These are phyloP conservation scores for Verticillium albo-atrum DNA, from an alignment of 2,329 filamentous ascomycete genomes.

Conservation along the genomic window DNA sequence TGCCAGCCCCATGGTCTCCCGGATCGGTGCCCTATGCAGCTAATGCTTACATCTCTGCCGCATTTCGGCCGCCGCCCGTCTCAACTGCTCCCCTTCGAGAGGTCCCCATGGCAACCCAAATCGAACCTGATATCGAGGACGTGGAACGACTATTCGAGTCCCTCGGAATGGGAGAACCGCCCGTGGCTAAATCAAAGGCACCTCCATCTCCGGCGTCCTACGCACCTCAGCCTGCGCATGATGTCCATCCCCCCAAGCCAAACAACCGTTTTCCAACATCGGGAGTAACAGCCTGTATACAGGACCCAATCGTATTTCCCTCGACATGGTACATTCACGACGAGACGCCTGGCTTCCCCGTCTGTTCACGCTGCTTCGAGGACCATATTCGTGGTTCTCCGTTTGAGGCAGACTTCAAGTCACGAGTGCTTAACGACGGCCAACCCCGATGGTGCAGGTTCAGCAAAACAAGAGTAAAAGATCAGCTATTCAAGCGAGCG, in stretches of 20 bases:
- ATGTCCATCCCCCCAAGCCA: not conserved
- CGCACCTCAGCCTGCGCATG: not conserved
- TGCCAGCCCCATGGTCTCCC: not conserved
- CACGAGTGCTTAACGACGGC: conserved; percentile 14
- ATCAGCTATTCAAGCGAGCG: conserved; percentile 24
- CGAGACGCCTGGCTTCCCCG: conserved; percentile 21
- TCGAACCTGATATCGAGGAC: not conserved
- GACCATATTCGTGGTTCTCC: conserved; percentile 26
- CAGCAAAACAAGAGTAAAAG: conserved; percentile 22
- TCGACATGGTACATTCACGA: conserved; percentile 33
- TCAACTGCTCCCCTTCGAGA: not conserved
- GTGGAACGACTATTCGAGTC: not conserved
- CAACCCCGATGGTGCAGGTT: conserved; percentile 29
- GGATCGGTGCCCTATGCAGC: not conserved
- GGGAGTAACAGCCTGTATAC: conserved; percentile 22
- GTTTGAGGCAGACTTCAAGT: conserved; percentile 21
- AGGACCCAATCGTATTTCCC: conserved; percentile 17
- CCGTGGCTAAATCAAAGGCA: not conserved
- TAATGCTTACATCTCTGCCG: not conserved
- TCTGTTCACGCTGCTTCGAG: conserved; percentile 34
- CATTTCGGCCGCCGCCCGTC: not conserved
- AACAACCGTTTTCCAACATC: not conserved
- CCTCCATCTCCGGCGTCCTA: not conserved
- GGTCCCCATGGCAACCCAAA: not conserved
- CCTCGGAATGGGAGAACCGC: not conserved